These are phyloP conservation scores for Podosphaera leucotricha DNA, from an alignment of 2,329 filamentous ascomycete genomes.

Conservation along the genomic window DNA sequence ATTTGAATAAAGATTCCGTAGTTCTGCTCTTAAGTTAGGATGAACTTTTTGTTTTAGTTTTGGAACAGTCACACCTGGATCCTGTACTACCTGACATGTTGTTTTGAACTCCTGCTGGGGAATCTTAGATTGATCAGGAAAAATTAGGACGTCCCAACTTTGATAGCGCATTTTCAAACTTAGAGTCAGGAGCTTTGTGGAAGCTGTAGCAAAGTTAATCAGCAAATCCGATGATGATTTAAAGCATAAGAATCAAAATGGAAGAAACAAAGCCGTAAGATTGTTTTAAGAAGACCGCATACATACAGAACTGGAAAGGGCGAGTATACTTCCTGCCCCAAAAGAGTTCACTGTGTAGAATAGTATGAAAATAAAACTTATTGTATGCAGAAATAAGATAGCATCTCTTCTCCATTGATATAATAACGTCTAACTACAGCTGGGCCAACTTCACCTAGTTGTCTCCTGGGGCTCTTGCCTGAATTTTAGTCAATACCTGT, in stretches of 20 bases:
- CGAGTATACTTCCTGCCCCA: not conserved
- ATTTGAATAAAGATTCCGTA: slow-evolving; percentile 5
- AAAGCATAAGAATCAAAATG: not conserved
- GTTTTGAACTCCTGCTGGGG: slow-evolving; percentile 69
- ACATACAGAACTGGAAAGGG: not conserved
- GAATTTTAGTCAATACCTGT: slow-evolving; percentile 5
- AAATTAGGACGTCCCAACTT: slow-evolving; percentile 69
- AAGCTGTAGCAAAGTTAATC: not conserved
- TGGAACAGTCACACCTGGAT: slow-evolving; percentile 17
- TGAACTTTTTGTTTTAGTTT: not conserved
- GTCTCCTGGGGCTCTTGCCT: slow-evolving; percentile 33
- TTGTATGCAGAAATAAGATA: not conserved
- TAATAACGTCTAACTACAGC: not conserved
- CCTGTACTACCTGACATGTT: slow-evolving; percentile 42
- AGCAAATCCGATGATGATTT: not conserved
- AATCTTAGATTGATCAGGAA: slow-evolving; percentile 38
- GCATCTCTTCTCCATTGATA: not conserved
- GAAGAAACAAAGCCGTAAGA: not conserved
- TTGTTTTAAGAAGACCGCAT: not conserved
- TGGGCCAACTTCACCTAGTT: slow-evolving; percentile 5
- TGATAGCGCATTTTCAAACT: slow-evolving; percentile 46
- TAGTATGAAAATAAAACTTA: not conserved
- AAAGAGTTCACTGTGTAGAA: not conserved
- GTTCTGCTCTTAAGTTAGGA: slow-evolving; percentile 2
- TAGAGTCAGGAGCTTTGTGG: not conserved